Conservation (phyloP, 2,329 filamentous ascomycete genomes). For the Fusarium verrucosum region DNA sequence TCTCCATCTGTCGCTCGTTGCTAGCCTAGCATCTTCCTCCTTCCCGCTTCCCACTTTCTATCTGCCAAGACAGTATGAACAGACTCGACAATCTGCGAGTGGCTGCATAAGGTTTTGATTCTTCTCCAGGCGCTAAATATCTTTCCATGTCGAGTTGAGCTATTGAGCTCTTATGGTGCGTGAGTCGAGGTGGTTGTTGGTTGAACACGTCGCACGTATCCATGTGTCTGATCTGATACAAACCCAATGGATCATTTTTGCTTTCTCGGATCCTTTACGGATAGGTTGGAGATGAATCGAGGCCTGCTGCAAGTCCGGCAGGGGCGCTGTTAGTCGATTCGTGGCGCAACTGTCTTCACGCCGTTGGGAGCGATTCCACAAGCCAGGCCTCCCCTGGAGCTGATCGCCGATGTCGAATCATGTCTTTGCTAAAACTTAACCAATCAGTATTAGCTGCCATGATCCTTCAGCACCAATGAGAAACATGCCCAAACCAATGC, state of each 20-base stretch:
- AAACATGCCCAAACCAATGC: not conserved
- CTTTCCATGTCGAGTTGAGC: not conserved
- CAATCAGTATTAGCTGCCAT: constrained; percentile 4
- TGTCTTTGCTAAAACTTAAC: not conserved
- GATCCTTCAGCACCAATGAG: not conserved
- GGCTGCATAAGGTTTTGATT: constrained; percentile 25
- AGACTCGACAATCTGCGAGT: constrained; percentile 19
- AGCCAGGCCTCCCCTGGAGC: constrained; percentile 16
- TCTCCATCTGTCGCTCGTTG: not conserved
- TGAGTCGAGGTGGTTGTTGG: not conserved
- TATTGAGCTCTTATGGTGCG: constrained; percentile 5
- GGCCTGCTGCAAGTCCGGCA: constrained; percentile 22
- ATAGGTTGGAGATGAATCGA: constrained; percentile 1
- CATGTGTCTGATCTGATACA: constrained; percentile 24
- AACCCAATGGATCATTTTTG: not conserved
- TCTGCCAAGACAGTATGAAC: constrained; percentile 23
- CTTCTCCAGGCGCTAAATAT: not conserved
- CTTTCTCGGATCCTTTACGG: constrained; percentile 1
- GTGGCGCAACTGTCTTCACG: constrained; percentile 27
- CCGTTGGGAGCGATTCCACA: constrained; percentile 23
- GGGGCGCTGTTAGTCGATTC: constrained; percentile 26
- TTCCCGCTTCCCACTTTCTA: constrained; percentile 17
- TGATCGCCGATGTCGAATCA: constrained; percentile 36
- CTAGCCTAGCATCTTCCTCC: constrained; percentile 28
- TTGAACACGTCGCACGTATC: constrained; percentile 30